A percentile compares a stretch with the other conserved stretches of the same genome.
Conservation (phyloP, 768 basidiomycete genomes). For the Agaricus bisporus region DNA sequence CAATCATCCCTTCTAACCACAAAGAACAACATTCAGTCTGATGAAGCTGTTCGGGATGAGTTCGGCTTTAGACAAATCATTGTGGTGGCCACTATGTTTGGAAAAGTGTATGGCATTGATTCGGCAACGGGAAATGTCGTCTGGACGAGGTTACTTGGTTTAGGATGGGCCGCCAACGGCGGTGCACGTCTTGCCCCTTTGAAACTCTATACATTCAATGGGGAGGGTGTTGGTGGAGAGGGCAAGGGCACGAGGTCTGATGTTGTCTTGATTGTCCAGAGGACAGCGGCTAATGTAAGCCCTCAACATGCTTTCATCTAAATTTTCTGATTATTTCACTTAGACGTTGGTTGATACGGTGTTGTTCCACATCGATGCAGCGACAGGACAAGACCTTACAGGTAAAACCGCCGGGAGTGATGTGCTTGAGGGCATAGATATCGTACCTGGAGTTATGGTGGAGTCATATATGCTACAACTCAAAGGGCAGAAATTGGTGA, state of each 20-base stretch:
- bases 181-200: conserved; percentile 53
- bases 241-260: conserved; percentile 47
- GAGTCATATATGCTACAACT: conserved; percentile 53
- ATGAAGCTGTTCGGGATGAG: conserved; percentile 54
- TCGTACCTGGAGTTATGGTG: conserved; percentile 51
- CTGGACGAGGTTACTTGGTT: conserved; percentile 75
- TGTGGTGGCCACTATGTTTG: conserved; percentile 60
- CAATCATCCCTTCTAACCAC: conserved; percentile 29
- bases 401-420: conserved; percentile 24
- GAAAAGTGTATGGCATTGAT: conserved; percentile 81
- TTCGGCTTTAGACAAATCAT: conserved; percentile 88
- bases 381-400: conserved; percentile 64
- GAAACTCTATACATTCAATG: conserved; percentile 52
- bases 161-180: conserved; percentile 55
- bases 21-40: conserved; percentile 26
- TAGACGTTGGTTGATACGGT: conserved; percentile 67
- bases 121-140: conserved; percentile 69
- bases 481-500: conserved; percentile 38
- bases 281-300: conserved; percentile 57
- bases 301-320: background rate
- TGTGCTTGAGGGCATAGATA: conserved; percentile 52
- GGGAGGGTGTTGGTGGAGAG: conserved; percentile 34
- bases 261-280: conserved; percentile 57
- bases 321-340: background rate
- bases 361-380: conserved; percentile 67